Conservation (phyloP, 257 asterid genomes). For the Lycium barbarum region DNA sequence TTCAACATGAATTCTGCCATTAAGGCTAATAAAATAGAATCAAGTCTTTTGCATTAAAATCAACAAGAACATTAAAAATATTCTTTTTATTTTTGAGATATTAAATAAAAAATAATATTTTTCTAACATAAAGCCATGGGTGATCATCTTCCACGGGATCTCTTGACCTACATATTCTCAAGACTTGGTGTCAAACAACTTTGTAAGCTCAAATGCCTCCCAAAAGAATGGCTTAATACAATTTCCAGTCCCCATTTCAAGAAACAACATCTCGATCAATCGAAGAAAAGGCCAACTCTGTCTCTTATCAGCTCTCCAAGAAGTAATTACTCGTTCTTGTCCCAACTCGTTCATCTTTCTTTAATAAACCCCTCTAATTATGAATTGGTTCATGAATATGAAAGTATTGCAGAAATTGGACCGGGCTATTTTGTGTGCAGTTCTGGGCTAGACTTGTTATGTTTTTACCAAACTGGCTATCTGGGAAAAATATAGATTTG, state of each 20-base stretch:
- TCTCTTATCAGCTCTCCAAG: neutral
- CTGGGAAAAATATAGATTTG: neutral
- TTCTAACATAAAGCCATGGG: too few species aligned
- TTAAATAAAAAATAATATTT: too few species aligned
- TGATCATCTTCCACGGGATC: too few species aligned
- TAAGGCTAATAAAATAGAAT: too few species aligned
- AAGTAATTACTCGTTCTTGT: neutral
- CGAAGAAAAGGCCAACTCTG: slow-evolving; percentile 8
- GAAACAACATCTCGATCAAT: neutral
- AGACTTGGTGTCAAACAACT: slow-evolving; percentile 24
- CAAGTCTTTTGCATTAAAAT: too few species aligned
- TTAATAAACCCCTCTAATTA: neutral
- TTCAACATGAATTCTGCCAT: too few species aligned
- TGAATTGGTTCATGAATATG: neutral
- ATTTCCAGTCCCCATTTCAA: slow-evolving; percentile 30
- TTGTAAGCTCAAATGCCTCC: slow-evolving; percentile 30
- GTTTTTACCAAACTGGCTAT: slow-evolving; percentile 13
- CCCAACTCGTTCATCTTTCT: slow-evolving; percentile 10
- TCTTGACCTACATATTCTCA: too few species aligned
- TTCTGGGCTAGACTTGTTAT: neutral
- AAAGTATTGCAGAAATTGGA: neutral
- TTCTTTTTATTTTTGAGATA: too few species aligned
- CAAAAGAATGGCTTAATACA: slow-evolving; percentile 29
- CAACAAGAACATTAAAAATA: too few species aligned
- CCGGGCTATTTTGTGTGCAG: neutral